Base-by-base conservation (phyloP, 805 yeast species). In the Pichia exigua region DNA sequence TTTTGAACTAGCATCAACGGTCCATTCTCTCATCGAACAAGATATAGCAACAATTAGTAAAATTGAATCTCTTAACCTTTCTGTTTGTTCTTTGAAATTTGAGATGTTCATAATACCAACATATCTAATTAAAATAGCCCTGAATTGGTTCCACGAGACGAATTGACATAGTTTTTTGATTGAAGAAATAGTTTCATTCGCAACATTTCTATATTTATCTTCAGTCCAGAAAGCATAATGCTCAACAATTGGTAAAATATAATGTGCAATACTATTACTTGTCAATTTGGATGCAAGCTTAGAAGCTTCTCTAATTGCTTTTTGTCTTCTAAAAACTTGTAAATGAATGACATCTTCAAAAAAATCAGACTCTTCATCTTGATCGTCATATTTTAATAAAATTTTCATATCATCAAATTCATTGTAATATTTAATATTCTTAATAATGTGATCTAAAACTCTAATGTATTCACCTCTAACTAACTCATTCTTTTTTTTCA, bases 241-340 rank as follows among this genome's bases (percentile, higher is more conserved):
- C 69, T 94, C 98, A 54, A 91, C 74, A 56, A 91, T 78, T 5
- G 99, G 98, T 51, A 94, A 68, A 43, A 94, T 61, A 63, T 85
- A 90, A 61, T 87, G 94, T 0, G 95, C 76, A 49, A 92, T 79
- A 58, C 81, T 83, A 39, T 71, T 68, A 26, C 78, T 78, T 0
- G 78, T 66, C 8, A 91, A 65, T 21, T 65, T 52, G 7, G 80
- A 76, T 43, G 74, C 60, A 11, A 56, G 40, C 6, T 73, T 81
- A 12, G 76, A 75, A 28, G 91, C 67, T 53, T 86, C 76, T 60
- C 81, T 77, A 22, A 92, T 74, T 0, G 98, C 96, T 60, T 90
- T 77, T 65, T 86, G 90, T 59, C 97, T 84, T 69, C 95, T 80
- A 61, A 85, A 89, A 11, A 85, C 60, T 69, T 92, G 99, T 39